These are phyloP conservation scores for Plasmodium coatneyi DNA, from an alignment of 169 alveolate species.

Conservation along the genomic window DNA sequence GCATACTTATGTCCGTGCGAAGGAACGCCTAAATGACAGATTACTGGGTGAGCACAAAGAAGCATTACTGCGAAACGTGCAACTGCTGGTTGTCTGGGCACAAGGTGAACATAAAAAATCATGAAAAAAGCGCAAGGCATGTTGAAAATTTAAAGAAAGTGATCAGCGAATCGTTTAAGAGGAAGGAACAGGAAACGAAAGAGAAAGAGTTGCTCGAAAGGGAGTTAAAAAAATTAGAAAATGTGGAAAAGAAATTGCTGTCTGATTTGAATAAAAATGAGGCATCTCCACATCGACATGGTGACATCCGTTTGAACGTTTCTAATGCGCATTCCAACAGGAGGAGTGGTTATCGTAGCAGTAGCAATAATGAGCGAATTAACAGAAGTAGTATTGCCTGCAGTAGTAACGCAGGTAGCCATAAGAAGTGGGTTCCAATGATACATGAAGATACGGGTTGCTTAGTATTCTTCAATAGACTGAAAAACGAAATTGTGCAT, in stretches of 20 bases:
- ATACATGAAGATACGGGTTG: slow-evolving; percentile 65
- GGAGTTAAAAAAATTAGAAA: slow-evolving; percentile 60
- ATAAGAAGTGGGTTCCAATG: slow-evolving; percentile 34
- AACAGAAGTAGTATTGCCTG: neutral
- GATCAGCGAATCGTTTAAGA: slow-evolving; percentile 54
- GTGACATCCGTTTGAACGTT: neutral
- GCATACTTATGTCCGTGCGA: neutral
- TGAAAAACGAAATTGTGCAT: slow-evolving; percentile 22
- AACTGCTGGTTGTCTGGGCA: slow-evolving; percentile 75
- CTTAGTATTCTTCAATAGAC: slow-evolving; percentile 26
- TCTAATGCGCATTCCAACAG: slow-evolving; percentile 4
- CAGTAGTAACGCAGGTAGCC: neutral
- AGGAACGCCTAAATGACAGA: slow-evolving; percentile 44
- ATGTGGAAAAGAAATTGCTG: slow-evolving; percentile 46
- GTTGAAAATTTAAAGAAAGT: slow-evolving; percentile 44
- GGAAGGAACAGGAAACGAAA: slow-evolving; percentile 68
- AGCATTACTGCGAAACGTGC: slow-evolving; percentile 75
- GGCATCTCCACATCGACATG: neutral
- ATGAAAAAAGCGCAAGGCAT: slow-evolving; percentile 71
- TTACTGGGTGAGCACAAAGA: slow-evolving; percentile 71
- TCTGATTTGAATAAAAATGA: slow-evolving; percentile 36
- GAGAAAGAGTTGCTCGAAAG: slow-evolving; percentile 59
- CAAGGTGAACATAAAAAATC: slow-evolving; percentile 61
- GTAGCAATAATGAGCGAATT: slow-evolving; percentile 4
- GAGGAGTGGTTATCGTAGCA: neutral